Conservation (phyloP, 768 basidiomycete genomes). For the Termitomyces eurrhizus region DNA sequence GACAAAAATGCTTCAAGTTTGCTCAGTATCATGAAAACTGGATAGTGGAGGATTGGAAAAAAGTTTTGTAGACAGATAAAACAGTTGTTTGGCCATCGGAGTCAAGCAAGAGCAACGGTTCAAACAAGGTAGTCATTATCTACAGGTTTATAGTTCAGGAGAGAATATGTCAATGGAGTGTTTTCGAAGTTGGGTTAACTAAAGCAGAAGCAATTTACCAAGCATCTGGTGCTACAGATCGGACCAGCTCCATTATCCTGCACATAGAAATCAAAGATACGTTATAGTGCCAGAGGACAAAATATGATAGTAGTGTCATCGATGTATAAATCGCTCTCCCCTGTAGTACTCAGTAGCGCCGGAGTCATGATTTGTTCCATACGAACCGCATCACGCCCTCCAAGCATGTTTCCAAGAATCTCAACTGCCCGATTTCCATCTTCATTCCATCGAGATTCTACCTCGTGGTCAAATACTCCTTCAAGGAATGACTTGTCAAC, state of each 20-base stretch:
- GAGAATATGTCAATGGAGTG: background rate
- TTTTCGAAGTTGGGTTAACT: conserved; percentile 4
- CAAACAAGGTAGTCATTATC: background rate
- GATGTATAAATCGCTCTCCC: conserved; percentile 14
- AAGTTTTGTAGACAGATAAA: too few species aligned
- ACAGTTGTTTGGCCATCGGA: too few species aligned
- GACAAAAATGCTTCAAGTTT: too few species aligned
- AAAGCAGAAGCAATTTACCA: background rate
- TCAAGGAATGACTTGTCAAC: conserved; percentile 5
- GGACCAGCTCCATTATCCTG: background rate
- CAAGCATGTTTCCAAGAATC: conserved; percentile 16
- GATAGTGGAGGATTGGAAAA: too few species aligned
- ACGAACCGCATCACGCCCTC: conserved; percentile 10
- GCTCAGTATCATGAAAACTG: too few species aligned
- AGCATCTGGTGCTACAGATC: background rate
- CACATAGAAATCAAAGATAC: background rate
- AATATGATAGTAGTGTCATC: conserved; percentile 14
- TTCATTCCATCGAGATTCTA: conserved; percentile 13
- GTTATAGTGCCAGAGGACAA: conserved; percentile 7
- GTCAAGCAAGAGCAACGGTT: background rate
- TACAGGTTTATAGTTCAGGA: background rate
- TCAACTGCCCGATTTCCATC: conserved; percentile 16
- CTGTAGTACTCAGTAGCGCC: conserved; percentile 5
- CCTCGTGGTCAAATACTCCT: conserved; percentile 12
- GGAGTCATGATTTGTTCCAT: conserved; percentile 12